phyloP scores from a whole-genome alignment of 768 basidiomycete species.

The Agaricus bisporus region DNA sequence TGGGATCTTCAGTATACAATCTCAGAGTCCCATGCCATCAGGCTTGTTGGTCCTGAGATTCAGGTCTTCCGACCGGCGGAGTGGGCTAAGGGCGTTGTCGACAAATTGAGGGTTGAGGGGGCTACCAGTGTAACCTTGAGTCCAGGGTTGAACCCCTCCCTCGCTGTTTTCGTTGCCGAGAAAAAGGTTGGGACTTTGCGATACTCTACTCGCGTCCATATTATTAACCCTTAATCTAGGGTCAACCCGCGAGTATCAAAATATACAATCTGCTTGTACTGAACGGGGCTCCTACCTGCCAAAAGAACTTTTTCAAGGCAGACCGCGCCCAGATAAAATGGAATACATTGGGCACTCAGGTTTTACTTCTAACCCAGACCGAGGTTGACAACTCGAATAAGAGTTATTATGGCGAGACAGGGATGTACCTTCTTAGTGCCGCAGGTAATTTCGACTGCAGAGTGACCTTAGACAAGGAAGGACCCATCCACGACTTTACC shows the following conservation, averaged over 20 bases:
- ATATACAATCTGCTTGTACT: conserved; percentile 72
- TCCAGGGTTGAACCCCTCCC: conserved; percentile 76
- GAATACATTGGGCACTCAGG: conserved; percentile 91
- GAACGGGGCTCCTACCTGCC: conserved; percentile 58
- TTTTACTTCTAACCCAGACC: conserved; percentile 87
- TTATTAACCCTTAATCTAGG: conserved; percentile 34
- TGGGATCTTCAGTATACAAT: conserved; percentile 93
- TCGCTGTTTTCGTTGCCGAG: conserved; percentile 93
- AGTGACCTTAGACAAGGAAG: conserved; percentile 88
- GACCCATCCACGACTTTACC: conserved; percentile 91
- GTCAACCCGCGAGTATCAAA: conserved; percentile 82
- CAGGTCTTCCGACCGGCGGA: conserved; percentile 80
- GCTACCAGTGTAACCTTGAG: conserved; percentile 73
- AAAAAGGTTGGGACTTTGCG: conserved; percentile 59
- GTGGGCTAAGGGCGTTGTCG: conserved; percentile 73
- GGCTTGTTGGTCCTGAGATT: conserved; percentile 74
- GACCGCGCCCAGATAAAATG: conserved; percentile 93
- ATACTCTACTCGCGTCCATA: background rate
- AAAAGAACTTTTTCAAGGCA: conserved; percentile 94
- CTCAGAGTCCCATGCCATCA: conserved; percentile 80
- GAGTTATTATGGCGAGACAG: conserved; percentile 98
- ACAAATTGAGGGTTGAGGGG: conserved; percentile 80
- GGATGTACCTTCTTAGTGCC: conserved; percentile 86
- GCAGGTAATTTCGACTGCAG: conserved; percentile 93
- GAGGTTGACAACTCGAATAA: conserved; percentile 97